phyloP scores from a whole-genome alignment of 1,284 basidiomycete species.

The Peniophora sp. region DNA sequence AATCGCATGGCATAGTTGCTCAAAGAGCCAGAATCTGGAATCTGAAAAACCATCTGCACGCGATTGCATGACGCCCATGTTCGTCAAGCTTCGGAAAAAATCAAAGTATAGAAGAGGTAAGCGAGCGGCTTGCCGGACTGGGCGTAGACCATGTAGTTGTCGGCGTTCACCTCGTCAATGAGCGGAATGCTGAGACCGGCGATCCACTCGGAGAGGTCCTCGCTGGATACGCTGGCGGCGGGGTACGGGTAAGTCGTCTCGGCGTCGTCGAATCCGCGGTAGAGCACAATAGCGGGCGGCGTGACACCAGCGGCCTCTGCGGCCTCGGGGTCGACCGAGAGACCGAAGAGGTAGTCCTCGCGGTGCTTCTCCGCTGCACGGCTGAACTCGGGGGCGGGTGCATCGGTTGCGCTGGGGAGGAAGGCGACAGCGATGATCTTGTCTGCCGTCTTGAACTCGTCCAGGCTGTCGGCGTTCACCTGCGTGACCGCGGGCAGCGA shows the following conservation, averaged over 20 bases:
- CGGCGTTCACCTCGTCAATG: conserved; percentile 89
- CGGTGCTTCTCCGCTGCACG: conserved; percentile 72
- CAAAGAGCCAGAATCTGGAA: too few relatives aligned
- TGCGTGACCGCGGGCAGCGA: conserved; percentile 89
- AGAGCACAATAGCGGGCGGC: conserved; percentile 83
- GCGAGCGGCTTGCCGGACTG: conserved; percentile 81
- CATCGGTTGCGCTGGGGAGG: conserved; percentile 75
- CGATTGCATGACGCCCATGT: too few relatives aligned
- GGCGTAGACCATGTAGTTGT: conserved; percentile 90
- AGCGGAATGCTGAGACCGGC: conserved; percentile 82
- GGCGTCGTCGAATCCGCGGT: conserved; percentile 91
- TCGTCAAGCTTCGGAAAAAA: too few relatives aligned
- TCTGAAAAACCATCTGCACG: too few relatives aligned
- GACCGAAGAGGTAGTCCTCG: conserved; percentile 58
- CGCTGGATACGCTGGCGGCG: conserved; percentile 44
- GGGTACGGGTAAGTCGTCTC: conserved; percentile 65
- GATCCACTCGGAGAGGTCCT: conserved; percentile 74
- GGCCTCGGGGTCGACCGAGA: conserved; percentile 74
- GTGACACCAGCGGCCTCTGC: conserved; percentile 80
- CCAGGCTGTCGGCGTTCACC: conserved; percentile 69
- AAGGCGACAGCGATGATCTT: conserved; percentile 86
- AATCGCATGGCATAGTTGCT: too few relatives aligned
- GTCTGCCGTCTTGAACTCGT: conserved; percentile 86
- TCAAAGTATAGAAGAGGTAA: too few relatives aligned
- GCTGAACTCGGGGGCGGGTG: conserved; percentile 91